Percentiles rank a stretch among this genome's conserved stretches.
Conservation (phyloP, 108 stramenopile species). For the Mediolabrus comicus region DNA sequence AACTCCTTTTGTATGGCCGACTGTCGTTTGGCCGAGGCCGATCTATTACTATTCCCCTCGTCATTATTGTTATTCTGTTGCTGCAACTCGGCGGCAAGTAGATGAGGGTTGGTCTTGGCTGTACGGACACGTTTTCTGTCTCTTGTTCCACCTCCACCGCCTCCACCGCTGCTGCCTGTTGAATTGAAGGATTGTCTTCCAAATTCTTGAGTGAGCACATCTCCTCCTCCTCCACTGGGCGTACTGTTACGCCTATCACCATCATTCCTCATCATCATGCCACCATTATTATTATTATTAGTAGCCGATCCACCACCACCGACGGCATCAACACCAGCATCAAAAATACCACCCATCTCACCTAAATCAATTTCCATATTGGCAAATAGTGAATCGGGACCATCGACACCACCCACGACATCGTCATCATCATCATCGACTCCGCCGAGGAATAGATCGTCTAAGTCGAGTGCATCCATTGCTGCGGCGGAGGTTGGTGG, state of each 20-base stretch:
- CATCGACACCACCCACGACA: neutral
- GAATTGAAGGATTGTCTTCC: too few species aligned
- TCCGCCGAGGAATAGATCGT: slow-evolving; percentile 30
- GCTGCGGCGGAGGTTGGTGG: slow-evolving; percentile 18
- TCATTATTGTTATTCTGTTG: neutral
- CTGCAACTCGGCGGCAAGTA: neutral
- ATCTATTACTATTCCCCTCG: neutral
- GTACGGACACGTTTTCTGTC: neutral
- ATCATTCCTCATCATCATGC: too few species aligned
- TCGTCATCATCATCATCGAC: slow-evolving; percentile 1
- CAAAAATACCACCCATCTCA: slow-evolving; percentile 24
- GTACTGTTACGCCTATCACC: too few species aligned
- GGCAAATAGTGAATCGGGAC: slow-evolving; percentile 18
- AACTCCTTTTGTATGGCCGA: neutral
- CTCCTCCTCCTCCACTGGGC: neutral
- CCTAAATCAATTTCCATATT: slow-evolving; percentile 40
- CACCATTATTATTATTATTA: neutral
- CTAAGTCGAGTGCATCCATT: slow-evolving; percentile 31
- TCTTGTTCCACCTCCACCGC: neutral
- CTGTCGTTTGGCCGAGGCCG: neutral
- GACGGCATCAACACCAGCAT: slow-evolving; percentile 3
- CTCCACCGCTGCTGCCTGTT: neutral
- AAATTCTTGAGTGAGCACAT: neutral
- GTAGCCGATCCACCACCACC: neutral
- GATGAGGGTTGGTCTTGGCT: slow-evolving; percentile 5